Percentiles rank a stretch among this genome's conserved stretches.
phyloP scores from a whole-genome alignment of 2,329 filamentous ascomycete species.

The Periconia digitata region DNA sequence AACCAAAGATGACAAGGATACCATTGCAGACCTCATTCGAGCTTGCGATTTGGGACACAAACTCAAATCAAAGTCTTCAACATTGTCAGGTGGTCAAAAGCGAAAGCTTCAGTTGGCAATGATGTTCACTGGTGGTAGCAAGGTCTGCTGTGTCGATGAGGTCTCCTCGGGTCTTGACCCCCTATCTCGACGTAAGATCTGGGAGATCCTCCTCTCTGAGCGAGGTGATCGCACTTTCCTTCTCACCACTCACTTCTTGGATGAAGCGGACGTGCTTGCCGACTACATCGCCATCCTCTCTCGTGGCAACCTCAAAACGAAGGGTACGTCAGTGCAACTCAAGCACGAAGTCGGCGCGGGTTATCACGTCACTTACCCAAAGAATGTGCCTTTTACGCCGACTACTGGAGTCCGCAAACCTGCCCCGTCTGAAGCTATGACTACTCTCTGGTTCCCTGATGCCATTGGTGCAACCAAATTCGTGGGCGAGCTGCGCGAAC shows the following conservation, averaged over 20 bases:
- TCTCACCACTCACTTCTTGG: constrained; percentile 89
- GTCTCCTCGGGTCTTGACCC: constrained; percentile 88
- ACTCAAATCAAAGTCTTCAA: constrained; percentile 69
- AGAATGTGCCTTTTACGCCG: constrained; percentile 50
- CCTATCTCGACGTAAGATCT: constrained; percentile 82
- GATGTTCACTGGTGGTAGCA: constrained; percentile 90
- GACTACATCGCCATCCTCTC: constrained; percentile 89
- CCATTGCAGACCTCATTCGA: constrained; percentile 65
- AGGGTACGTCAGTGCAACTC: constrained; percentile 82
- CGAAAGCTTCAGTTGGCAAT: constrained; percentile 89
- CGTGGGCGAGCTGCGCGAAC: constrained; percentile 67
- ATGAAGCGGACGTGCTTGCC: constrained; percentile 86
- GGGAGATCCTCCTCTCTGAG: constrained; percentile 88
- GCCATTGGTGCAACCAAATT: constrained; percentile 72
- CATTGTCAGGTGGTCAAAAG: constrained; percentile 88
- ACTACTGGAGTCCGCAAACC: constrained; percentile 45
- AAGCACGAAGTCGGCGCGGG: constrained; percentile 82
- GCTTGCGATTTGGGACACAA: constrained; percentile 78
- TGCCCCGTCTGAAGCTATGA: constrained; percentile 60
- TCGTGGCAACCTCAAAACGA: constrained; percentile 77
- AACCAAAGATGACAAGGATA: constrained; percentile 56
- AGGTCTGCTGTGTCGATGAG: constrained; percentile 88
- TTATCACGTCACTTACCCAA: constrained; percentile 65
- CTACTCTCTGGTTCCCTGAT: constrained; percentile 70
- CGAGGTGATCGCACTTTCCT: constrained; percentile 80